phyloP scores from a whole-genome alignment of 495 filamentous ascomycete genomes.

The Penicillium waksmanii region DNA sequence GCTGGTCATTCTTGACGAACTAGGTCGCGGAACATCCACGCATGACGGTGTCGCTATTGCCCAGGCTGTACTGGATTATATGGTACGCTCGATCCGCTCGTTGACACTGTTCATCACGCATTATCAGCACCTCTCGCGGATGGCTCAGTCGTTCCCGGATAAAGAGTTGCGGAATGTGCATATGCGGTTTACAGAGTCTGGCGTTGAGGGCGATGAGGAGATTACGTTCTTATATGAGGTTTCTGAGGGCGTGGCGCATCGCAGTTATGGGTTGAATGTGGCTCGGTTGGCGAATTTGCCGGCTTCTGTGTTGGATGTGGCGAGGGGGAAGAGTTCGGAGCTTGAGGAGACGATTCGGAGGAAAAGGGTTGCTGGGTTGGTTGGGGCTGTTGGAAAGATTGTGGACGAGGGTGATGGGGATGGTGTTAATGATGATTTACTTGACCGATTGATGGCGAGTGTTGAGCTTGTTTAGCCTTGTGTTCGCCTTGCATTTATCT shows the following conservation, averaged over 20 bases:
- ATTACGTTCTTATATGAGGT: constrained; percentile 87
- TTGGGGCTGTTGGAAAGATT: constrained; percentile 41
- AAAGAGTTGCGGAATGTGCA: constrained; percentile 74
- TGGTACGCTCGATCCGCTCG: constrained; percentile 73
- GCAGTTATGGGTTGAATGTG: constrained; percentile 93
- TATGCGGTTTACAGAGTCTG: constrained; percentile 74
- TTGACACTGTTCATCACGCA: constrained; percentile 95
- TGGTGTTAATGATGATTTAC: constrained; percentile 29
- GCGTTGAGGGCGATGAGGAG: constrained; percentile 41
- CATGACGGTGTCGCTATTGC: constrained; percentile 97
- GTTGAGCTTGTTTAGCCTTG: constrained; percentile 42
- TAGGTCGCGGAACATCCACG: constrained; percentile 89
- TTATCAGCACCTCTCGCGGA: constrained; percentile 80
- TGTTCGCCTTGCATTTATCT: not conserved
- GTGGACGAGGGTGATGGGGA: constrained; percentile 33
- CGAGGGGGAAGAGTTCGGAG: constrained; percentile 75
- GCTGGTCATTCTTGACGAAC: constrained; percentile 91
- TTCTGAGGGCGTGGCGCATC: constrained; percentile 85
- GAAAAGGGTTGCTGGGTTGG: constrained; percentile 55
- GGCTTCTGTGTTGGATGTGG: constrained; percentile 71
- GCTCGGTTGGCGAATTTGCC: constrained; percentile 86
- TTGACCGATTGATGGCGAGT: constrained; percentile 41
- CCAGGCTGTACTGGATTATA: constrained; percentile 82
- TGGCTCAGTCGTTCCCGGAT: constrained; percentile 66
- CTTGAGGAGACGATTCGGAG: constrained; percentile 74